phyloP scores from a whole-genome alignment of 345 rosid genomes.

The Salix caprea region DNA sequence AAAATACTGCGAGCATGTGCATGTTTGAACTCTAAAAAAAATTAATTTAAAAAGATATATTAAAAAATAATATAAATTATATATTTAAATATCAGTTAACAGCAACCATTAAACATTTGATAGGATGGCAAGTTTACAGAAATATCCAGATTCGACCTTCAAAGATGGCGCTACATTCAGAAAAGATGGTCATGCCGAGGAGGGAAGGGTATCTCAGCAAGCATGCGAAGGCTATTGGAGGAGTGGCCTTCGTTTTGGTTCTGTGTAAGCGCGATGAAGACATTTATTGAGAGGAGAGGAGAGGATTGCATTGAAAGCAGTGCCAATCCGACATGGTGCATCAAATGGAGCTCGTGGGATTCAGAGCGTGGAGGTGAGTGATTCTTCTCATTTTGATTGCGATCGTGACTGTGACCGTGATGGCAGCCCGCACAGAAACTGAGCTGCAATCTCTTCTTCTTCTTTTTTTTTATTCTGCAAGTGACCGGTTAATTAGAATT shows the following conservation, averaged over 20 bases:
- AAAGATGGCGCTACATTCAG: background rate
- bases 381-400: background rate
- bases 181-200: background rate
- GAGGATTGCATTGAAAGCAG: background rate
- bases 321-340: conserved; percentile 14
- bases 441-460: background rate
- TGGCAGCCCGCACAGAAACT: background rate
- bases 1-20: no score
- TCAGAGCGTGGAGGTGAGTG: conserved; percentile 21
- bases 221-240: background rate
- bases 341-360: conserved; percentile 27
- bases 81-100: no score
- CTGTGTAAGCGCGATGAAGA: background rate
- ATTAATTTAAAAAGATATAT: no score
- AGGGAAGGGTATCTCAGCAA: background rate
- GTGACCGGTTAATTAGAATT: no score
- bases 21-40: no score
- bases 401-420: conserved; percentile 1
- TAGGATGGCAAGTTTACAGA: background rate
- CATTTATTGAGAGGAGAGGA: background rate
- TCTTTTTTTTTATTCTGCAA: no score
- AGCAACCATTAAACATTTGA: background rate
- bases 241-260: background rate
- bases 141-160: background rate
- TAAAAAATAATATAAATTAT: no score